Evolutionary conservation across 495 filamentous ascomycete genomes (phyloP).

Genomic region (Hypoxylon fragiforme): DNA sequence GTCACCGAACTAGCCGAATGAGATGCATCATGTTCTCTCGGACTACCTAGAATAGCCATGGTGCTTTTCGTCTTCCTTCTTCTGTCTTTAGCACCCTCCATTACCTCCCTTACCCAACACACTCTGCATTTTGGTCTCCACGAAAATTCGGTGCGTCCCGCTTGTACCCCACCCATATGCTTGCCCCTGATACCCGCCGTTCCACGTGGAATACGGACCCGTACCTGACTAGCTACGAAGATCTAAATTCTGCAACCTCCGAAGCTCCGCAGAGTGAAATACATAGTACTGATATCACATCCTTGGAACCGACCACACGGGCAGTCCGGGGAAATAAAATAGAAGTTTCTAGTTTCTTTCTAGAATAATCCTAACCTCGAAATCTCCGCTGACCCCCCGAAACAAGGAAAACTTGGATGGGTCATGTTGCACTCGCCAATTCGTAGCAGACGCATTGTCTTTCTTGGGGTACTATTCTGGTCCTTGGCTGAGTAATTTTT

Average conservation of each 20-base stretch:
- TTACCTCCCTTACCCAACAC: no score
- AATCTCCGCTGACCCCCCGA: slow-evolving; percentile 13
- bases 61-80: no score
- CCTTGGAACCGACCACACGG: not conserved
- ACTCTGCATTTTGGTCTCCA: no score
- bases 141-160: slow-evolving; percentile 12
- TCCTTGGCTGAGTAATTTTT: slow-evolving; percentile 1
- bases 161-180: not conserved
- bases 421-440: slow-evolving; percentile 25
- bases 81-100: no score
- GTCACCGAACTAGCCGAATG: slow-evolving; percentile 25
- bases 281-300: slow-evolving; percentile 1
- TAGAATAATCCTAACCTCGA: slow-evolving; percentile 11
- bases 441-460: slow-evolving; percentile 8
- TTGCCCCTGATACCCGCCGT: slow-evolving; percentile 2
- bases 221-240: slow-evolving; percentile 4
- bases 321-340: not conserved
- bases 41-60: not conserved
- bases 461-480: slow-evolving; percentile 25
- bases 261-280: slow-evolving; percentile 2
- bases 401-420: slow-evolving; percentile 15
- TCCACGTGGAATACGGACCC: slow-evolving; percentile 8
- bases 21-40: not conserved
- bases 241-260: slow-evolving; percentile 11
- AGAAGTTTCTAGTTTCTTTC: slow-evolving; percentile 31